Percentiles rank a stretch among this genome's conserved stretches.
These are phyloP conservation scores for Williopsis jadinii DNA, from an alignment of 1,139 yeast genomes.

Conservation along the genomic window DNA sequence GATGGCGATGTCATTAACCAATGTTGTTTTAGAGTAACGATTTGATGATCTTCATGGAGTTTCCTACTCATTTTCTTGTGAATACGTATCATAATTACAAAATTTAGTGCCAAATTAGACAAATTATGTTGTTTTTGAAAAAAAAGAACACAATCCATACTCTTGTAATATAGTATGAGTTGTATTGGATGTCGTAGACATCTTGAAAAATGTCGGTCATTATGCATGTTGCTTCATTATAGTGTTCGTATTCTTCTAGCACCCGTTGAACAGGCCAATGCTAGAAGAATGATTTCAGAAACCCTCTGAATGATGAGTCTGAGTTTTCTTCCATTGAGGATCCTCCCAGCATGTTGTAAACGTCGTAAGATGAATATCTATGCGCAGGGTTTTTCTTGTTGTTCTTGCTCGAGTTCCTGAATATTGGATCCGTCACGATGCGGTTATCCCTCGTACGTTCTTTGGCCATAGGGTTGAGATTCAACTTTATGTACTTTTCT, in stretches of 20 bases:
- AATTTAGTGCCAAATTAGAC: too few relatives aligned
- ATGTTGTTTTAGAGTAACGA: background rate
- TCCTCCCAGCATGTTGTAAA: constrained; percentile 17
- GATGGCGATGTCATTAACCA: too few relatives aligned
- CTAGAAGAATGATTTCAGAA: constrained; percentile 17
- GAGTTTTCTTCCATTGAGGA: constrained; percentile 1
- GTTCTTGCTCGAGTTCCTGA: background rate
- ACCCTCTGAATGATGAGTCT: constrained; percentile 14
- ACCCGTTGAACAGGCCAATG: too few relatives aligned
- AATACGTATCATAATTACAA: background rate
- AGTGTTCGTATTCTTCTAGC: too few relatives aligned
- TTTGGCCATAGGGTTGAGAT: constrained; percentile 14
- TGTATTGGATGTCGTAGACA: too few relatives aligned
- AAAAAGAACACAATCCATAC: too few relatives aligned
- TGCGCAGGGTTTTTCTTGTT: constrained; percentile 2
- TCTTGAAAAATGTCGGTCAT: too few relatives aligned
- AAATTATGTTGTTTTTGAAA: too few relatives aligned
- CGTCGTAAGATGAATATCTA: constrained; percentile 19
- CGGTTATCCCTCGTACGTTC: constrained; percentile 1
- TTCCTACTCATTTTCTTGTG: background rate
- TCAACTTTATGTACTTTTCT: constrained; percentile 17
- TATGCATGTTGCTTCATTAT: too few relatives aligned
- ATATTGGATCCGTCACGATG: constrained; percentile 7
- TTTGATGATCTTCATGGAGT: background rate
- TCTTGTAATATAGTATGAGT: too few relatives aligned